Conservation (phyloP, 2,329 filamentous ascomycete species). For the Xylariaceae sp. region DNA sequence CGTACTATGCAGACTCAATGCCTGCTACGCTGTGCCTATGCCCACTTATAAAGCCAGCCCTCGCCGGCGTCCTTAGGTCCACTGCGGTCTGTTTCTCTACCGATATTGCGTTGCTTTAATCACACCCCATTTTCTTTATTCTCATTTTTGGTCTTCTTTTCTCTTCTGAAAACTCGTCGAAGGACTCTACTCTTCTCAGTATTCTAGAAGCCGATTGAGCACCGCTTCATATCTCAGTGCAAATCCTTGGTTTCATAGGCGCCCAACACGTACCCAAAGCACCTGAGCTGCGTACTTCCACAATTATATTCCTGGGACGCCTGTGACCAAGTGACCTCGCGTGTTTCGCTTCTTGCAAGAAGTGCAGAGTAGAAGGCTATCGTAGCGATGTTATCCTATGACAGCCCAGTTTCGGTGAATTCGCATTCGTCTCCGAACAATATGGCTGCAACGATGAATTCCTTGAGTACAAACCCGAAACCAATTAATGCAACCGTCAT, state of each 20-base stretch:
- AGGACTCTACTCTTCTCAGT: constrained; percentile 5
- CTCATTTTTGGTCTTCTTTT: constrained; percentile 13
- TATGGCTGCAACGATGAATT: constrained; percentile 34
- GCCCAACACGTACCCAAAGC: constrained; percentile 5
- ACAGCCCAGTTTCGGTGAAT: constrained; percentile 49
- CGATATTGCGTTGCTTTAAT: constrained; percentile 26
- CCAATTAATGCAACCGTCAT: constrained; percentile 36
- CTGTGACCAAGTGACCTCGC: not conserved
- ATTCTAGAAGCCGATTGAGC: constrained; percentile 1
- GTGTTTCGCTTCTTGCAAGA: not conserved
- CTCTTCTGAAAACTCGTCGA: constrained; percentile 7
- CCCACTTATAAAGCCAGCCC: constrained; percentile 29
- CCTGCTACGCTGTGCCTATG: constrained; percentile 13
- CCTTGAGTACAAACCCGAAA: constrained; percentile 33
- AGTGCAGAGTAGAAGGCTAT: not conserved
- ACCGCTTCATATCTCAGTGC: constrained; percentile 5
- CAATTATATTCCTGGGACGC: not conserved
- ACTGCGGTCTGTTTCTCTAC: constrained; percentile 22
- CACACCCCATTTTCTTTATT: constrained; percentile 25
- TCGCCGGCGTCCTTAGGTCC: constrained; percentile 23
- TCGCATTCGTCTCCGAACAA: constrained; percentile 41
- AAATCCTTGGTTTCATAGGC: constrained; percentile 8
- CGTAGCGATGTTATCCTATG: constrained; percentile 54
- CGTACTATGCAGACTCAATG: constrained; percentile 3
- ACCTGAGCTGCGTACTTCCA: not conserved